Conservation (phyloP, 2,329 filamentous ascomycete species). For the Pochonia chlamydosporia region DNA sequence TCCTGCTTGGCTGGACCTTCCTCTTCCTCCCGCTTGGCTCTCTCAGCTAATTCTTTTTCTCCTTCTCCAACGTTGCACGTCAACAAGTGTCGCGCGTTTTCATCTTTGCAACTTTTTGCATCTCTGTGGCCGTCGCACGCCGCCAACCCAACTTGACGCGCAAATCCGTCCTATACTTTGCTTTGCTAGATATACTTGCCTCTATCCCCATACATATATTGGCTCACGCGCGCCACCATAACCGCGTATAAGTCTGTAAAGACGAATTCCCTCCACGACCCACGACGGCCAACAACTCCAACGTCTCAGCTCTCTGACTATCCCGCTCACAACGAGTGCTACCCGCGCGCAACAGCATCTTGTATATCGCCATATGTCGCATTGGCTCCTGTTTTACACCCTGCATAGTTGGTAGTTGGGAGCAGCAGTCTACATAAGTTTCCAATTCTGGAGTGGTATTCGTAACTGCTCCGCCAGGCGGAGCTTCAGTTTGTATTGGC, state of each 20-base stretch:
- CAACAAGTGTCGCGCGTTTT: conserved; percentile 14
- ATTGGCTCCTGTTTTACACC: background rate
- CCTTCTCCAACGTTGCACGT: conserved; percentile 19
- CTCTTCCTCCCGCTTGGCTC: conserved; percentile 14
- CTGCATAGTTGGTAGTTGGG: background rate
- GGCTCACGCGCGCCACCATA: conserved; percentile 12
- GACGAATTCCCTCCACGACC: conserved; percentile 6
- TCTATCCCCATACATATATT: background rate
- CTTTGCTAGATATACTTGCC: conserved; percentile 2
- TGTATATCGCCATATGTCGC: background rate
- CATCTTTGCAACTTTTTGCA: conserved; percentile 7
- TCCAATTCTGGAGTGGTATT: background rate
- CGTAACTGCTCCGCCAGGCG: conserved; percentile 1
- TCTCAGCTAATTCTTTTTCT: conserved; percentile 21
- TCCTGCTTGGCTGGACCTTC: conserved; percentile 10
- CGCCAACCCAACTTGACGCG: conserved; percentile 9
- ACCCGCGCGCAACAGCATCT: background rate
- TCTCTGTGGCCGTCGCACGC: conserved; percentile 6
- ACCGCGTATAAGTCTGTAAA: conserved; percentile 27
- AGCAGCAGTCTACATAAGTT: background rate
- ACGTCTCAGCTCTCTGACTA: conserved; percentile 2
- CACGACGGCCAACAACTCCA: conserved; percentile 3
- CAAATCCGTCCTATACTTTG: conserved; percentile 9
- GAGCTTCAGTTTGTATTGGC: conserved; percentile 1
- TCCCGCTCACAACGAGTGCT: background rate